Evolutionary conservation across 306 rosid species (phyloP).

Genomic region (Prosopis cineraria): DNA sequence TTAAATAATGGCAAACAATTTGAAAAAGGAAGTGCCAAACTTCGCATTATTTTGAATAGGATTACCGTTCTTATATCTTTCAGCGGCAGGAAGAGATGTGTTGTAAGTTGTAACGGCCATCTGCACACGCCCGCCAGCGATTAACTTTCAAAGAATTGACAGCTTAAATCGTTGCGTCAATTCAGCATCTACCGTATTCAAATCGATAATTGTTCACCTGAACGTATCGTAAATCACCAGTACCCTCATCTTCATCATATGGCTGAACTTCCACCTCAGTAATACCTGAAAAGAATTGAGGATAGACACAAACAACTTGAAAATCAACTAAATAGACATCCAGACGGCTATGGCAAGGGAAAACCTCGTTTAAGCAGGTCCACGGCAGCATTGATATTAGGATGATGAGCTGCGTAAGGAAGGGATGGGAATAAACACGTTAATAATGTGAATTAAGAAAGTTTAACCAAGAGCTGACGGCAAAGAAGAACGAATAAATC

Average conservation of each 20-base stretch:
- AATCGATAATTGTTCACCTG: constrained; percentile 44
- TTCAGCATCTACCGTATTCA: constrained; percentile 16
- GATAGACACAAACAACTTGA: constrained; percentile 9
- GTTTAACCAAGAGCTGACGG: neutral
- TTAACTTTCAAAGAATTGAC: constrained; percentile 21
- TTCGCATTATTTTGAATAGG: constrained; percentile 14
- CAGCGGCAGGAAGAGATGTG: constrained; percentile 76
- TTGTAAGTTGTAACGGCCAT: constrained; percentile 93
- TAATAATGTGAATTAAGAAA: neutral
- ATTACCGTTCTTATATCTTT: constrained; percentile 83
- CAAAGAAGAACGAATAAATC: neutral
- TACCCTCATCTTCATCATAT: constrained; percentile 83
- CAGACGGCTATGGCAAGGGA: neutral
- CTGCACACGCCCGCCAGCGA: constrained; percentile 47
- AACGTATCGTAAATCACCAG: constrained; percentile 84
- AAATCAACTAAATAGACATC: neutral
- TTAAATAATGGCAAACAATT: constrained; percentile 15
- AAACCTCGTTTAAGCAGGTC: constrained; percentile 76
- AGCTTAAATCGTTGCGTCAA: constrained; percentile 16
- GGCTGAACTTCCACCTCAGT: constrained; percentile 58
- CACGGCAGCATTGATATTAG: constrained; percentile 84
- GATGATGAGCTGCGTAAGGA: constrained; percentile 83
- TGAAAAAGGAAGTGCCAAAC: neutral
- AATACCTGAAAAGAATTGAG: constrained; percentile 55
- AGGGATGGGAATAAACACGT: constrained; percentile 15